Evolutionary conservation across 2,329 filamentous ascomycete species (phyloP).

Genomic region (Trichoderma koningii): DNA sequence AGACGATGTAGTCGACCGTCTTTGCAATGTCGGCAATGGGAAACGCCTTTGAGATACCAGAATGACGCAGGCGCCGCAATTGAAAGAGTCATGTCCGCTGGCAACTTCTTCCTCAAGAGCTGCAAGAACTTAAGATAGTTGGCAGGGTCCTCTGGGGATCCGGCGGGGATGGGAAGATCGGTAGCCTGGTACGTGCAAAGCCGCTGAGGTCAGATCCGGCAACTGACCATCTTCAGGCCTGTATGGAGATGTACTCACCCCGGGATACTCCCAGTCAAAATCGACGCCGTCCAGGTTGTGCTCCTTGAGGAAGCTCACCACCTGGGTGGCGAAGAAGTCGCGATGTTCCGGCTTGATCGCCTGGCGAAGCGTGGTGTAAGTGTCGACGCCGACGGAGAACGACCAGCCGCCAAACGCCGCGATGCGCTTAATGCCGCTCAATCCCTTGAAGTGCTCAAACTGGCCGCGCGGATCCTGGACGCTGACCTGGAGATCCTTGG

Average conservation of each 20-base stretch:
- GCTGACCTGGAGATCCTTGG: conserved; percentile 31
- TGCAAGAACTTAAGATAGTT: conserved; percentile 10
- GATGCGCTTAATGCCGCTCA: conserved; percentile 36
- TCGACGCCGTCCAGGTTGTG: conserved; percentile 45
- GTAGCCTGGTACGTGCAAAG: neutral
- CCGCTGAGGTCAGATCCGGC: too few relatives aligned
- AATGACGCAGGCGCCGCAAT: conserved; percentile 39
- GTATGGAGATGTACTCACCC: neutral
- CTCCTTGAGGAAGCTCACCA: conserved; percentile 43
- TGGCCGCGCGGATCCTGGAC: conserved; percentile 30
- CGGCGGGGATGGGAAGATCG: neutral
- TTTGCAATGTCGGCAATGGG: conserved; percentile 39
- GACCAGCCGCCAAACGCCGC: conserved; percentile 38
- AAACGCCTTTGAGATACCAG: conserved; percentile 42
- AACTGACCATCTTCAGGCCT: too few relatives aligned
- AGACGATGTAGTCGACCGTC: conserved; percentile 39
- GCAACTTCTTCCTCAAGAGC: conserved; percentile 9
- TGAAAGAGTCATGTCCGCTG: conserved; percentile 34
- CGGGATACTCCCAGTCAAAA: conserved; percentile 48
- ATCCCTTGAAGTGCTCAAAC: conserved; percentile 35
- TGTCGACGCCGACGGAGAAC: conserved; percentile 26
- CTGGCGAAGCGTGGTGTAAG: too few relatives aligned
- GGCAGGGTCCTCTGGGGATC: neutral
- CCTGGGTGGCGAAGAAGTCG: neutral
- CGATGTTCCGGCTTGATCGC: too few relatives aligned